These are phyloP conservation scores for Erysiphe neolycopersici DNA, from an alignment of 2,329 filamentous ascomycete species.

Conservation along the genomic window DNA sequence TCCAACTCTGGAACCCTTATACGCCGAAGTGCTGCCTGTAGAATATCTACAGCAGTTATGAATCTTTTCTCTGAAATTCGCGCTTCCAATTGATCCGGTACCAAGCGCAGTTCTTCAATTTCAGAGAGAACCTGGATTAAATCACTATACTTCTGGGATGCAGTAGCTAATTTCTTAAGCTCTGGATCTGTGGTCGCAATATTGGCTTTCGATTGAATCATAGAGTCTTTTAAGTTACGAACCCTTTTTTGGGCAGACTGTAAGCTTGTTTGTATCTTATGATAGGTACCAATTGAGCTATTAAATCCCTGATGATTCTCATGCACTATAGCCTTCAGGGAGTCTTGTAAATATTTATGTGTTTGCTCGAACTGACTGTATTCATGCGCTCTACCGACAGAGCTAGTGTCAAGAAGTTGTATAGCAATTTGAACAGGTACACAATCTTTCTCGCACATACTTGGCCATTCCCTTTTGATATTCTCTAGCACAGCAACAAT, in stretches of 20 bases:
- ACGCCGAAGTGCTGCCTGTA: conserved; percentile 64
- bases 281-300: conserved; percentile 93
- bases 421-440: conserved; percentile 86
- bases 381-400: conserved; percentile 70
- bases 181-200: conserved; percentile 72
- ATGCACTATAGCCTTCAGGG: conserved; percentile 84
- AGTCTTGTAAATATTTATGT: conserved; percentile 70
- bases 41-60: conserved; percentile 67
- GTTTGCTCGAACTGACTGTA: conserved; percentile 64
- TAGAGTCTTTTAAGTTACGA: conserved; percentile 54
- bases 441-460: conserved; percentile 71
- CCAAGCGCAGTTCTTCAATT: conserved; percentile 63
- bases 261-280: conserved; percentile 91
- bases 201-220: conserved; percentile 53
- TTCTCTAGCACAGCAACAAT: conserved; percentile 36
- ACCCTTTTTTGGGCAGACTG: conserved; percentile 70
- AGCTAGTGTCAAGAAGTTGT: conserved; percentile 81
- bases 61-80: conserved; percentile 93
- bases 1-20: conserved; percentile 74
- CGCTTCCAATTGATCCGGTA: conserved; percentile 81
- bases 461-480: conserved; percentile 73
- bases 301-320: conserved; percentile 99
- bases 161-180: conserved; percentile 64
- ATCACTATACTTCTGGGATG: conserved; percentile 74
- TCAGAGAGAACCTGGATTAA: conserved; percentile 61